Conservation (phyloP, 768 basidiomycete genomes). For the Tricholoma furcatifolium region DNA sequence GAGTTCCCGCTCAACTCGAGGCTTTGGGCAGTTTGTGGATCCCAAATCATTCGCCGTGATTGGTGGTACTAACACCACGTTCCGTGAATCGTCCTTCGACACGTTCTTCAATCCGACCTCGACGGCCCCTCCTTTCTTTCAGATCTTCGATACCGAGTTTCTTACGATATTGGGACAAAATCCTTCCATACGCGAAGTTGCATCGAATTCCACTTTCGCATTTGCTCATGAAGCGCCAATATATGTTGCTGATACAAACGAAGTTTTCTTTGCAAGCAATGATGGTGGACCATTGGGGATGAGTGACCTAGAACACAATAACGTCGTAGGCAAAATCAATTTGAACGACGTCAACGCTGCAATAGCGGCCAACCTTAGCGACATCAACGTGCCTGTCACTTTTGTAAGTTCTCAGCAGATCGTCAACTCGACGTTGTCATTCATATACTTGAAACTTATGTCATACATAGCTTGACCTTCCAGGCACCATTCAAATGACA, state of each 20-base stretch:
- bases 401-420: conserved; percentile 27
- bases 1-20: neutral
- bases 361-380: conserved; percentile 30
- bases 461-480: conserved; percentile 53
- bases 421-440: neutral
- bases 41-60: conserved; percentile 53
- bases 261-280: conserved; percentile 72
- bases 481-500: conserved; percentile 64
- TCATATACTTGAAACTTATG: neutral
- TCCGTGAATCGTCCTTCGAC: conserved; percentile 36
- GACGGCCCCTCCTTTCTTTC: conserved; percentile 57
- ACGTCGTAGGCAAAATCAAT: conserved; percentile 59
- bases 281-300: conserved; percentile 64
- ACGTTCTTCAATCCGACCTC: conserved; percentile 61
- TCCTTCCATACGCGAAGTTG: conserved; percentile 59
- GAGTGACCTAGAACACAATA: conserved; percentile 64
- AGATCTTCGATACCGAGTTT: conserved; percentile 51
- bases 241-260: conserved; percentile 63
- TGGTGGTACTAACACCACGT: conserved; percentile 36
- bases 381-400: conserved; percentile 50
- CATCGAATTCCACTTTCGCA: conserved; percentile 58
- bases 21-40: conserved; percentile 44
- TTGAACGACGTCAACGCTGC: conserved; percentile 53
- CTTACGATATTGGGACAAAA: conserved; percentile 53
- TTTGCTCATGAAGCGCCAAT: conserved; percentile 82